Evolutionary conservation across 805 yeast species (phyloP), one percentile per base, ranked within the genome.

Genomic region (Vanderwaltozyma verrucispora): DNA sequence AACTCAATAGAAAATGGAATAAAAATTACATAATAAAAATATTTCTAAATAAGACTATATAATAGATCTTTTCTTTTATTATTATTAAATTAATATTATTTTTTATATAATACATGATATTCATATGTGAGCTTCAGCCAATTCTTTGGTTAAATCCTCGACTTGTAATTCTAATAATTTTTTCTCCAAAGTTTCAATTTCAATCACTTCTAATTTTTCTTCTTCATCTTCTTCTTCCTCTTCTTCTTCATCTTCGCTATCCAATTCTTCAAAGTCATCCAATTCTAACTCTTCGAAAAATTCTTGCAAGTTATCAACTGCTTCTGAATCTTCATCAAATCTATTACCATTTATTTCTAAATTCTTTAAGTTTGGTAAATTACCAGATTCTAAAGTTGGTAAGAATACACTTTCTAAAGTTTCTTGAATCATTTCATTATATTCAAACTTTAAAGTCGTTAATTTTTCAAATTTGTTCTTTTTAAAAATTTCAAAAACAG

Each of bases 271-370:
- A 64, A 92, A 73, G 50, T 92, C 98, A 50, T 89, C 97, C 35
- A 92, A 69, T 56, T 92, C 98, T 51, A 89, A 95, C 25, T 92
- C 65, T 57, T 81, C 89, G 48, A 89, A 86, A 14, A 77, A 59
- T 16, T 67, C 74, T 33, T 60, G 68, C 45, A 89, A 74, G 36
- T 64, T 60, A 38, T 75, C 82, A 39, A 92, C 60, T 16, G 71
- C 65, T 41, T 76, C 81, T 30, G 84, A 76, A 46, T 89, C 97
- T 59, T 92, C 97, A 35, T 84, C 84, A 51, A 92, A 81, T 56
- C 84, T 69, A 64, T 92, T 92, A 56, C 99, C 99, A 55, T 92
- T 89, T 47, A 92, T 71, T 67, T 92, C 97, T 47, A 92, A 68
- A 9, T 54, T 37, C 53, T 74, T 66, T 56, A 92, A 68, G 16